Evolutionary conservation across 2,329 filamentous ascomycete genomes (phyloP).

Genomic region (Huntiella abstrusa): DNA sequence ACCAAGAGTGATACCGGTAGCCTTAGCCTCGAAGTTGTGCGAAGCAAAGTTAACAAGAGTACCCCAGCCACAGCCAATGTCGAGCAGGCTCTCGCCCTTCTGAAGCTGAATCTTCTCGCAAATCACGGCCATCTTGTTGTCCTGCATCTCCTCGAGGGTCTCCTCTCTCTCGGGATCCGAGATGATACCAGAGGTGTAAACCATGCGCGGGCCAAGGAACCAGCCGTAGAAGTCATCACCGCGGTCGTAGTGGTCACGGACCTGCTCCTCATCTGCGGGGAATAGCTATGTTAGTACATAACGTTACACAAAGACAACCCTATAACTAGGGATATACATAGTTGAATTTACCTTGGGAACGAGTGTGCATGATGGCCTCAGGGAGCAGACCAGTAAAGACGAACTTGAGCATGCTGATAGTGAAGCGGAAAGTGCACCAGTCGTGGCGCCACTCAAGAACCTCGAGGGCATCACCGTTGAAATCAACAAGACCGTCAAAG

Average conservation of each 20-base stretch:
- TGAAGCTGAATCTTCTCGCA: conserved; percentile 88
- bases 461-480: conserved; percentile 85
- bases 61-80: conserved; percentile 96
- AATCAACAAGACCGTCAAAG: conserved; percentile 84
- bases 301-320: neutral
- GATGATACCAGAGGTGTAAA: conserved; percentile 93
- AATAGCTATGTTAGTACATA: neutral
- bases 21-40: conserved; percentile 71
- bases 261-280: conserved; percentile 62
- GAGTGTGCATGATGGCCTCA: conserved; percentile 81
- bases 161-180: conserved; percentile 76
- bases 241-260: conserved; percentile 91
- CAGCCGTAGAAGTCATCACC: conserved; percentile 97
- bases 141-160: conserved; percentile 82
- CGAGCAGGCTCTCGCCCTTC: conserved; percentile 64
- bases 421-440: conserved; percentile 91
- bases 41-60: conserved; percentile 87
- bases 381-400: conserved; percentile 77
- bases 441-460: conserved; percentile 87
- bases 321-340: neutral
- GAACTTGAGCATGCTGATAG: conserved; percentile 65
- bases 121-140: conserved; percentile 89
- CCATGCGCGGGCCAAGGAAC: conserved; percentile 97
- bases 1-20: conserved; percentile 81
- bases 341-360: conserved; percentile 45